Percentiles rank a stretch among this genome's conserved stretches.
Conservation (phyloP, 257 asterid species). For the Linderniella brevidens region DNA sequence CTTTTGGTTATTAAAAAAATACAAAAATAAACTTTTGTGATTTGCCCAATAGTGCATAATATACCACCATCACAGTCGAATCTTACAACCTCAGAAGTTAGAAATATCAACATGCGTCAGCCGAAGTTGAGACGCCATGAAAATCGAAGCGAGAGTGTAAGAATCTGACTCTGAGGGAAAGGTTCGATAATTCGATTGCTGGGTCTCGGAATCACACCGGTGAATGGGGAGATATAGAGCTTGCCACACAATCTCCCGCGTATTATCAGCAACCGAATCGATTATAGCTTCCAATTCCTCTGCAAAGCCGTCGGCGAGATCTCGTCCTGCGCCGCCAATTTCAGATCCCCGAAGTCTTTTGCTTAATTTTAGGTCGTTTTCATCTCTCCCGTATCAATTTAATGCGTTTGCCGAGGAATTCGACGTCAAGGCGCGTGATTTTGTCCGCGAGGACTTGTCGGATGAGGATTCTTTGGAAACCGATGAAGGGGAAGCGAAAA, state of each 20-base stretch:
- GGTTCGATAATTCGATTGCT: no score
- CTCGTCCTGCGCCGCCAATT: conserved; percentile 10
- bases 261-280: conserved; percentile 21
- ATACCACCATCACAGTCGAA: no score
- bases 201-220: conserved; percentile 9
- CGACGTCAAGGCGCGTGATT: conserved; percentile 22
- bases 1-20: no score
- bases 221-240: conserved; percentile 96
- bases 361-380: conserved; percentile 34
- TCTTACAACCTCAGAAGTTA: no score
- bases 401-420: conserved; percentile 39
- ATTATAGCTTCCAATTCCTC: conserved; percentile 7
- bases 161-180: no score
- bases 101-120: no score
- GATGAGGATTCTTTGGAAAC: conserved; percentile 19
- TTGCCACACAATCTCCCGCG: conserved; percentile 30
- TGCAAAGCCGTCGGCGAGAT: conserved; percentile 14
- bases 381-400: conserved; percentile 45
- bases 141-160: no score
- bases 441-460: conserved; percentile 14
- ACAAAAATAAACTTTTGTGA: no score
- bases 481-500: conserved; percentile 36
- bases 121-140: no score
- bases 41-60: no score
- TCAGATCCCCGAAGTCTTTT: conserved; percentile 17